Base-by-base conservation (phyloP, 108 stramenopile species). In the Discostella pseudostelligera region DNA sequence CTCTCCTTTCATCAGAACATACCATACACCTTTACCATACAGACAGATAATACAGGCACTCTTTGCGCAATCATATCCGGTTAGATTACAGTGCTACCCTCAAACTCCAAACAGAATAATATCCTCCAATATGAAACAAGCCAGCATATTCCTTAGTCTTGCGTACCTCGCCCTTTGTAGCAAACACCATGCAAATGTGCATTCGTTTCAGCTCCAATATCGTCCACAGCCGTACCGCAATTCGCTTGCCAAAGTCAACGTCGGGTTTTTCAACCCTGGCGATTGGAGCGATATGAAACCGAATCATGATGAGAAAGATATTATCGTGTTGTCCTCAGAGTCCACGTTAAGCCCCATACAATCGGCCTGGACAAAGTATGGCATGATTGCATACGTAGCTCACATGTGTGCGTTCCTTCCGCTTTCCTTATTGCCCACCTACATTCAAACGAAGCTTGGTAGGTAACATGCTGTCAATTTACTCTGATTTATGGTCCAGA, bases 321-420 rank as follows among this genome's bases (percentile, higher is more conserved):
- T 4, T 16, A n/a, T 12, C 42, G 14, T 16, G 14, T 3, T n/a
- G 12, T 8, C 14, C 3, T 43, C 42, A 43, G 2, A 43, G n/a
- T n/a, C 42, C 42, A 43, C 42, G 14, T 43, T 43, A 37, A 35
- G 29, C 55, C 55, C 57, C 68, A 16, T 69, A 0, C 21, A 77
- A 50, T 36, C 69, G 6, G 1, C 37, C 13, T 60, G 63, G 45
- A 71, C 58, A 7, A 79, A 79, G 20, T 58, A 66, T 50, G 80
- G 79, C 29, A 84, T 92, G 90, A 65, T 87, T 25, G 39, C 75
- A 28, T 92, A 71, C 51, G 75, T 92, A 44, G 67, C 58, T 8
- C 62, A 72, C 43, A 86, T 92, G 84, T 89, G 88, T 44, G 29
- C 87, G 35, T 69, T 84, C 12, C 69, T 92, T 13, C 91, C 91